Evolutionary conservation across 1,139 yeast species (phyloP).

Genomic region (Taphrina wiesneri): DNA sequence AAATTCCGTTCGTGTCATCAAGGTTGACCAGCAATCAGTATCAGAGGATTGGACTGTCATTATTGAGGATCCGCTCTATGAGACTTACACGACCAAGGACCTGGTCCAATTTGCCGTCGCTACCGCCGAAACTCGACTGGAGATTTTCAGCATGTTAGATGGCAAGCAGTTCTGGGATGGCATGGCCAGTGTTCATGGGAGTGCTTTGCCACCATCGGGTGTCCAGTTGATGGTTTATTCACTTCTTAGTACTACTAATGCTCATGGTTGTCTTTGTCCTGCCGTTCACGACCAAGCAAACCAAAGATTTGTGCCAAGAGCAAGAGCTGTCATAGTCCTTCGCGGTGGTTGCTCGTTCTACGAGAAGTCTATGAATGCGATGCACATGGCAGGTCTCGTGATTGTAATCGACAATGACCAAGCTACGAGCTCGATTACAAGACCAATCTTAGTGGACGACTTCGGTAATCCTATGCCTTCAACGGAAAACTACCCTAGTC

Average conservation of each 20-base stretch:
- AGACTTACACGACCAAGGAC: neutral
- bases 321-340: constrained; percentile 2
- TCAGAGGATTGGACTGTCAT: neutral
- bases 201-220: neutral
- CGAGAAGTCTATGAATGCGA: neutral
- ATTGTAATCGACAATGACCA: constrained; percentile 9
- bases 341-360: constrained; percentile 14
- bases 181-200: neutral
- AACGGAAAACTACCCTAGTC: neutral
- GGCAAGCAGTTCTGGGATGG: neutral
- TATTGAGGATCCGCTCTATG: neutral
- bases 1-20: neutral
- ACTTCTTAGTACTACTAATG: neutral
- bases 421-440: neutral
- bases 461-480: constrained; percentile 1
- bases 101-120: neutral
- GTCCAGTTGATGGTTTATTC: neutral
- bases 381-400: neutral
- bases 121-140: neutral
- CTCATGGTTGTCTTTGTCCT: constrained; percentile 22
- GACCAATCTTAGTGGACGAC: constrained; percentile 4
- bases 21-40: neutral
- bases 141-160: neutral
- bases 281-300: neutral
- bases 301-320: neutral